Evolutionary conservation across 352 stramenopile genomes (phyloP), one percentile per base, ranked within the genome.

Genomic region (Plasmopara halstedii): DNA sequence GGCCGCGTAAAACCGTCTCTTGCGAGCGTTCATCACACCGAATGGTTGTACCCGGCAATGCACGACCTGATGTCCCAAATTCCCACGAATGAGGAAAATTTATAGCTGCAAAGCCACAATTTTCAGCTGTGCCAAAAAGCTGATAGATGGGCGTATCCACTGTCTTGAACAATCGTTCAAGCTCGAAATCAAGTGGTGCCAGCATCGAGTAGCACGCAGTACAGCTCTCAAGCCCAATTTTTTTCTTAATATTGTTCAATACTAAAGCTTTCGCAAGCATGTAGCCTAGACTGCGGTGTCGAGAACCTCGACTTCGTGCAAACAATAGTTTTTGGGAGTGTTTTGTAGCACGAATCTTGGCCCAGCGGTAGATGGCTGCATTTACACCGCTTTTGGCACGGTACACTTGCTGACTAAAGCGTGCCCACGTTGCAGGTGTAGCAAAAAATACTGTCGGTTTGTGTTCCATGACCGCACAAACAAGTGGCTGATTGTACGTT

Each of bases 61-160:
- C 71, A 6, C 73, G 71, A 13, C 81, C 81, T 7, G 54, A 81
- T 25, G 62, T 86, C 6, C 81, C 81, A 41, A 88, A 76, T 42
- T 85, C 75, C 72, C 78, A 92, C 19, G 64, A 58, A 44, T 87
- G 67, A 2, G 78, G 73, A 42, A 69, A 88, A 47, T 88, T 92
- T 39, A 89, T 67, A 2, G 75, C 51, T 2, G 70, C 71, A 21
- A 92, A 86, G 21, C 81, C 81, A 15, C 58, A 77, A 8, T 75
- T 82, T 45, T 88, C 78, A 13, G 73, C 50, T 4, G 64, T 75
- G 3, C 81, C 81, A 42, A 80, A 84, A 10, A 88, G 58, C 50
- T 87, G 76, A 49, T 88, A 92, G 23, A 92, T 82, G 6, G 80
- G 80, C 3, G 85, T 73, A 52, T 88, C 80, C 25, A 91, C 82